Evolutionary conservation across 2,329 filamentous ascomycete species (phyloP), one percentile per base, ranked within the genome.

Genomic region (Hypoxylon sp.): DNA sequence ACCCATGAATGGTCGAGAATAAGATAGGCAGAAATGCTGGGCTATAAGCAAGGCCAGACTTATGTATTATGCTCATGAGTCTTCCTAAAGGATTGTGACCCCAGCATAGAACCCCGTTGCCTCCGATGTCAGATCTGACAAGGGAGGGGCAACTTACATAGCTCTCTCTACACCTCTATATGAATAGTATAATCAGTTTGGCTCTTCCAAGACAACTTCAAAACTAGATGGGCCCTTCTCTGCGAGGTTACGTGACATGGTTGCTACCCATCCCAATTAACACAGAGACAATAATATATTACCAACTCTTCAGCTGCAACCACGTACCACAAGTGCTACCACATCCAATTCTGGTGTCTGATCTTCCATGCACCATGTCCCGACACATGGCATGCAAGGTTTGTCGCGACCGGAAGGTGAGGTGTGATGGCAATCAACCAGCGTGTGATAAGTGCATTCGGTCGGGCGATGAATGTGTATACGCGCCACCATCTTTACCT

Each of bases 351-450:
- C 14, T n/a, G 45, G 21, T 49, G 21, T 30, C 14, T 25, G 21
- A 30, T 49, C 45, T 49, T 49, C 45, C 45, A 25, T 49, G 45
- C 45, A 17, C 11, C 45, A 49, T 49, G 45, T 49, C 45, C 14
- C 45, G 45, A 49, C 45, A 64, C 63, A 66, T 52, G 45, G 45
- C 45, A 30, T 49, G 45, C 45, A 49, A 56, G 36, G 23, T 46
- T 56, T 74, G 71, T 57, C 69, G 71, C 53, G 73, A 73, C 62
- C 66, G 73, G 41, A 73, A 72, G 53, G 72, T 74, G 43, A 67
- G 72, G 25, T 75, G 71, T 59, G 68, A 70, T 61, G 71, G 72
- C n/a, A 49, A 49, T 49, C 68, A 73, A 32, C 72, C 72, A 17
- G 45, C 67, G 1, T 75, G 73, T 32, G 73, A 74, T 36, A 75